phyloP scores from a whole-genome alignment of 208 protist species.

The Acanthamoeba triangularis region DNA sequence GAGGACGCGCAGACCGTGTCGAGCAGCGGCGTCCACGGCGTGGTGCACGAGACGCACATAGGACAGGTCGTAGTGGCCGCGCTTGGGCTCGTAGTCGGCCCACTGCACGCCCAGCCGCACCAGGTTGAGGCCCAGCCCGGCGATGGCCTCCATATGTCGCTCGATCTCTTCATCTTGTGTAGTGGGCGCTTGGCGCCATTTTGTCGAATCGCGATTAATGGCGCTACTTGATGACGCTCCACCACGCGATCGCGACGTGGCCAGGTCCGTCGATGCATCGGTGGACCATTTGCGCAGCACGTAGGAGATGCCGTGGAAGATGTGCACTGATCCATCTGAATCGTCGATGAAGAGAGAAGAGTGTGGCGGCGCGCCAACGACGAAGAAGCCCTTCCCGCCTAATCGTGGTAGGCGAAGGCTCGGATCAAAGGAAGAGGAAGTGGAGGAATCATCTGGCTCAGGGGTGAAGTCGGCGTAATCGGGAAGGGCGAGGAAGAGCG shows the following conservation, averaged over 20 bases:
- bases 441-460: neutral
- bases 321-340: neutral
- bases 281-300: neutral
- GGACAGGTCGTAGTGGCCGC: neutral
- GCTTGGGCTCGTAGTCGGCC: constrained; percentile 16
- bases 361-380: neutral
- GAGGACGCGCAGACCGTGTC: neutral
- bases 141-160: neutral
- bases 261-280: neutral
- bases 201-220: too few species aligned
- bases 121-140: neutral
- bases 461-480: neutral
- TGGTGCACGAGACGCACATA: constrained; percentile 8
- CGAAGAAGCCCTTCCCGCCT: neutral
- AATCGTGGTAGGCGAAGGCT: neutral
- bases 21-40: neutral
- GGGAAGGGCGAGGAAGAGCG: neutral
- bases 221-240: too few species aligned
- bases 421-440: neutral
- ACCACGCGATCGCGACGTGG: too few species aligned
- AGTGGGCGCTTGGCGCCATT: neutral
- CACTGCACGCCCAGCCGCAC: neutral
- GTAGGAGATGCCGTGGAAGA: constrained; percentile 30
- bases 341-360: constrained; percentile 18
- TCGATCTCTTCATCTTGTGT: neutral